These are phyloP conservation scores for Dunaliella primolecta DNA, from an alignment of 139 green algal genomes.

Conservation along the genomic window DNA sequence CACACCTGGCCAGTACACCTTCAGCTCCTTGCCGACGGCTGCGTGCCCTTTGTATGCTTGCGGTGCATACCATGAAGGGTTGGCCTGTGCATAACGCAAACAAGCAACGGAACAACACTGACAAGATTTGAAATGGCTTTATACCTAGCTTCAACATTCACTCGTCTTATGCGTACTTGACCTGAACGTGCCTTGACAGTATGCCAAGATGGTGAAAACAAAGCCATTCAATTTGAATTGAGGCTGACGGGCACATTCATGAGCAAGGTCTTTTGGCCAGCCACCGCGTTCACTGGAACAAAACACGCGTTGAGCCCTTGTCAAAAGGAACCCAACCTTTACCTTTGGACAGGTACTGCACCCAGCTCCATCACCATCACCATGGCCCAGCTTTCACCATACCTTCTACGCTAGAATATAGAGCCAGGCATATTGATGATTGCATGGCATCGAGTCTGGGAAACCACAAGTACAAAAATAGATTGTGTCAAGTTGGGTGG, in stretches of 20 bases:
- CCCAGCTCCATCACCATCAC: too few relatives aligned
- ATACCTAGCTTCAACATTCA: too few relatives aligned
- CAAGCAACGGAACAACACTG: background rate
- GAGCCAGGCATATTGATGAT: background rate
- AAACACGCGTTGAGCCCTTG: too few relatives aligned
- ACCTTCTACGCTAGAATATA: background rate
- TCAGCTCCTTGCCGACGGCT: background rate
- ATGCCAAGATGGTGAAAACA: background rate
- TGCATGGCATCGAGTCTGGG: background rate
- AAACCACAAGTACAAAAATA: background rate
- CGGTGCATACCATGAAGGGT: background rate
- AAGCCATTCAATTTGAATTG: too few relatives aligned
- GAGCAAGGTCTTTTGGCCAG: too few relatives aligned
- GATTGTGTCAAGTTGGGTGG: background rate
- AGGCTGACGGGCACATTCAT: too few relatives aligned
- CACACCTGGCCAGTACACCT: conserved; percentile 4
- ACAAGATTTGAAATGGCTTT: background rate
- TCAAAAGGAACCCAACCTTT: too few relatives aligned
- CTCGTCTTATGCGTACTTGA: background rate
- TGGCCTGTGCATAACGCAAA: background rate
- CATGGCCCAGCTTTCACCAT: background rate
- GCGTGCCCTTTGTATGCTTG: background rate
- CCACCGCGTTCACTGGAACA: too few relatives aligned
- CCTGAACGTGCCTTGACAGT: background rate
- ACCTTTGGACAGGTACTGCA: too few relatives aligned